Conservation (phyloP, 2,329 filamentous ascomycete genomes). For the Aquanectria penicillioides region DNA sequence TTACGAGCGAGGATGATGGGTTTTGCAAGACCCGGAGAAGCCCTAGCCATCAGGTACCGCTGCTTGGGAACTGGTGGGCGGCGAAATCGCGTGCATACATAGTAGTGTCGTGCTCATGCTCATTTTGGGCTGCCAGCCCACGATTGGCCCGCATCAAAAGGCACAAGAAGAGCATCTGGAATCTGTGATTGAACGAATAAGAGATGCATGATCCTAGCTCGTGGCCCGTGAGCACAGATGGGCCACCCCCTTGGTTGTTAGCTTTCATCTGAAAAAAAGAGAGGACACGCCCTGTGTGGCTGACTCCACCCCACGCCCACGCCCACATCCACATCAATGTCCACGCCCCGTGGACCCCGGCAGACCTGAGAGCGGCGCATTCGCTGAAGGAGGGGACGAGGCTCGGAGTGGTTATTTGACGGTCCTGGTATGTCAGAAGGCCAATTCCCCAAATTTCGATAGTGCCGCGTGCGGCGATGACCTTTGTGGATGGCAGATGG, state of each 20-base stretch:
- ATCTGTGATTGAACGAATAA: slow-evolving; percentile 41
- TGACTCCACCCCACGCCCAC: slow-evolving; percentile 16
- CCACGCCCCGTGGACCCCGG: slow-evolving; percentile 29
- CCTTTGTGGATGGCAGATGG: slow-evolving; percentile 9
- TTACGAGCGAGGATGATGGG: slow-evolving; percentile 12
- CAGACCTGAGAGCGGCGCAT: slow-evolving; percentile 29
- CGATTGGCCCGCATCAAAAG: slow-evolving; percentile 35
- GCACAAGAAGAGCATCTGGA: slow-evolving; percentile 31
- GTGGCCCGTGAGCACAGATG: slow-evolving; percentile 28
- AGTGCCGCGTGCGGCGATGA: slow-evolving; percentile 11
- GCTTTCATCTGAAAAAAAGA: slow-evolving; percentile 20
- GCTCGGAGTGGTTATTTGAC: slow-evolving; percentile 16
- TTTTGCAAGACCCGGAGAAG: slow-evolving; percentile 6
- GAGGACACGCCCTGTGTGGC: slow-evolving; percentile 26
- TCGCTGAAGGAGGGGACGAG: slow-evolving; percentile 20
- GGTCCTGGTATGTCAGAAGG: slow-evolving; percentile 20
- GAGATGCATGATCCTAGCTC: slow-evolving; percentile 42
- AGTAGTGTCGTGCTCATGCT: slow-evolving; percentile 16
- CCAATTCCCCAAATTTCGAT: slow-evolving; percentile 15
- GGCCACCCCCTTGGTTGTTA: slow-evolving; percentile 27
- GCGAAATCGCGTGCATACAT: slow-evolving; percentile 26
- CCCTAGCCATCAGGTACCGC: slow-evolving; percentile 21
- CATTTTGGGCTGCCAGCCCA: slow-evolving; percentile 16
- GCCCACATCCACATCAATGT: neutral
- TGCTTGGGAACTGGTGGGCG: slow-evolving; percentile 30